A percentile compares a stretch with the other conserved stretches of the same genome.
Evolutionary conservation across 1,284 basidiomycete genomes (phyloP).

Genomic region (Gymnopus androsaceus): DNA sequence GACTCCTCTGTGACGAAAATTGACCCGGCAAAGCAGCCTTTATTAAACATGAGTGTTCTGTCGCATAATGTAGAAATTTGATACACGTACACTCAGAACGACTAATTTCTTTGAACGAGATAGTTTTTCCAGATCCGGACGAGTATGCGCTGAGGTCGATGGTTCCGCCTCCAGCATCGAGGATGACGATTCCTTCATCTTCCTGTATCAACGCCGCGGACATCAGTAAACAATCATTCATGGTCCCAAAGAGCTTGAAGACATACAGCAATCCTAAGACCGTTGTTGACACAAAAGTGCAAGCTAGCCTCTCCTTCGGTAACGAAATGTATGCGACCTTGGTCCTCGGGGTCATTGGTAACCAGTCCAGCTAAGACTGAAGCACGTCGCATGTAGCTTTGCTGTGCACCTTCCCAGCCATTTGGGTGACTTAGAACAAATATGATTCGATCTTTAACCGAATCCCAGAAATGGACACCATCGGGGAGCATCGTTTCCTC

Average conservation of each 20-base stretch:
- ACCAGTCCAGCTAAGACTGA: conserved; percentile 23
- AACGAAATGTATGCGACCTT: conserved; percentile 41
- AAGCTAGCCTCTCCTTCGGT: conserved; percentile 55
- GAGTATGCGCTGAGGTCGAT: conserved; percentile 51
- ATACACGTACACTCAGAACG: conserved; percentile 16
- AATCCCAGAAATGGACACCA: conserved; percentile 34
- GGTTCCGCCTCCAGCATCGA: conserved; percentile 62
- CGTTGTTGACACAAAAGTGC: conserved; percentile 45
- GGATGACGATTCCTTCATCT: conserved; percentile 49
- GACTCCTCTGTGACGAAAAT: conserved; percentile 37
- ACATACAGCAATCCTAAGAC: conserved; percentile 32
- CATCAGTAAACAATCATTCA: conserved; percentile 16
- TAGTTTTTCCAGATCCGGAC: conserved; percentile 23
- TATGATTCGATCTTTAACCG: conserved; percentile 34
- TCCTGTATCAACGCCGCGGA: conserved; percentile 23
- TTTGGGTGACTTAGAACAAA: conserved; percentile 31
- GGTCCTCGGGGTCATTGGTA: conserved; percentile 24
- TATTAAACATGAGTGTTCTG: neutral
- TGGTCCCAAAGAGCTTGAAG: conserved; percentile 17
- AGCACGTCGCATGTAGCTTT: conserved; percentile 22
- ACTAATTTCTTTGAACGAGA: conserved; percentile 32
- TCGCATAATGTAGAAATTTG: neutral
- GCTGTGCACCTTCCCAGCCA: conserved; percentile 28
- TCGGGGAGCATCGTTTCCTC: conserved; percentile 35
- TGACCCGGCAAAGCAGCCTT: conserved; percentile 36